Evolutionary conservation across 257 asterid species (phyloP), one percentile per base, ranked within the genome.

Genomic region (Gentiana straminea): DNA sequence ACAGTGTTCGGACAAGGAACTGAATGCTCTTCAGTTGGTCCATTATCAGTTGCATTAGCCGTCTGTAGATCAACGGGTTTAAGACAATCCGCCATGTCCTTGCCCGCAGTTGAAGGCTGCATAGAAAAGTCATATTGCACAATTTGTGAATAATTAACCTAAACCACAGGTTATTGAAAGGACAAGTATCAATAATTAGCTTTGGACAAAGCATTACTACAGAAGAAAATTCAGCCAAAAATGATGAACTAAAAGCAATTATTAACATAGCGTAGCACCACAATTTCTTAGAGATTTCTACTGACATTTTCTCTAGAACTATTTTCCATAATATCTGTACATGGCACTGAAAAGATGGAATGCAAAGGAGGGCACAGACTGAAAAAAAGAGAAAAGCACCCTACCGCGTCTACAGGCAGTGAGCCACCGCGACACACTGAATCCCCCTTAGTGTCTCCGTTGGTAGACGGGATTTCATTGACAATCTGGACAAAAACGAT

Each of bases 1-100:
- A 58, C 84, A 37, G 80, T 63, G 57, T 64, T 59, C 59, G 33
- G 81, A 63, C 47, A 47, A 65, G 51, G 50, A 49, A 13, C 62
- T 3, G 44, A 7, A 39, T 39, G 44, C 44, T 39, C 44, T 39
- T 1, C 8, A 39, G 7, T 39, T 4, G 44, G 1, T 39, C 44
- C 44, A 39, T 7, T 7, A 39, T 39, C 44, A 7, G 44, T 39
- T 39, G 44, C 44, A 39, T 7, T 4, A 39, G 8, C 4, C 44
- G 44, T 7, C 44, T 3, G 0, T 39, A 39, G 8, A 60, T 10
- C 5, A 3, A 13, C 55, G 4, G 33, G 7, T 3, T 41, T n/a
- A 38, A 33, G 12, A 38, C 7, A 6, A 39, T 44, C 5, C 33
- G 5, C 51, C n/a, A 13, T 1, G 32, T 24, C 37, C 50, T 15